phyloP scores from a whole-genome alignment of 2,329 filamentous ascomycete species.

The Alternaria brassicae region DNA sequence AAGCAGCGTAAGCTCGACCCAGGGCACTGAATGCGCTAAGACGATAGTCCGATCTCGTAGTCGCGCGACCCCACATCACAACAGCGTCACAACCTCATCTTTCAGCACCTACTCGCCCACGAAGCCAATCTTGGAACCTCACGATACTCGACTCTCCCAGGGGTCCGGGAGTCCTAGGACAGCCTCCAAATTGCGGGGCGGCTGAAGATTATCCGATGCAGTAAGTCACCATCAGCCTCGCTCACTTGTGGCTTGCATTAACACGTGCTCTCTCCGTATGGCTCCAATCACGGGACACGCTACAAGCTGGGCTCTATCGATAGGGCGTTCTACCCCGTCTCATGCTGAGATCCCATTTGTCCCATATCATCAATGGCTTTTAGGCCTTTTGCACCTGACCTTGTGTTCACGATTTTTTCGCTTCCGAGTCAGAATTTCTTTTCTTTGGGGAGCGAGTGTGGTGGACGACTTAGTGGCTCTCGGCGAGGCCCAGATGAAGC shows the following conservation, averaged over 20 bases:
- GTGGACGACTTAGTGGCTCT: neutral
- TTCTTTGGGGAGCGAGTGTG: fast-evolving
- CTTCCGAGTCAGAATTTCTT: neutral
- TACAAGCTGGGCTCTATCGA: fast-evolving
- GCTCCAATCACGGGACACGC: neutral
- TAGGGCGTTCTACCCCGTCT: neutral
- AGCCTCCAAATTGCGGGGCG: neutral
- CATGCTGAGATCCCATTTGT: neutral
- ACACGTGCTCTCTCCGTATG: neutral
- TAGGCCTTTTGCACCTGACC: fast-evolving
- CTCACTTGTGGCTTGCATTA: neutral
- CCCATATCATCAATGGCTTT: neutral
- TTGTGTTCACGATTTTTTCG: neutral
- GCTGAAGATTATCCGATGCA: neutral
- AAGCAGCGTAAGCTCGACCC: too few relatives aligned
- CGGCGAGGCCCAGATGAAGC: neutral
- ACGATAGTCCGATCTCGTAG: too few relatives aligned
- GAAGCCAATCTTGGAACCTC: neutral
- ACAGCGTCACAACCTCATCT: too few relatives aligned
- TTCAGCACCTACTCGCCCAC: neutral
- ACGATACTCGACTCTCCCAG: neutral
- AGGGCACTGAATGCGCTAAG: too few relatives aligned
- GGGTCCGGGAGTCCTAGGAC: too few relatives aligned
- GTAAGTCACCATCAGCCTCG: neutral
- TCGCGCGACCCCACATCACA: too few relatives aligned